Percentiles rank a stretch among this genome's conserved stretches.
Conservation (phyloP, 139 green algal genomes). For the Pleodorina starrii region DNA sequence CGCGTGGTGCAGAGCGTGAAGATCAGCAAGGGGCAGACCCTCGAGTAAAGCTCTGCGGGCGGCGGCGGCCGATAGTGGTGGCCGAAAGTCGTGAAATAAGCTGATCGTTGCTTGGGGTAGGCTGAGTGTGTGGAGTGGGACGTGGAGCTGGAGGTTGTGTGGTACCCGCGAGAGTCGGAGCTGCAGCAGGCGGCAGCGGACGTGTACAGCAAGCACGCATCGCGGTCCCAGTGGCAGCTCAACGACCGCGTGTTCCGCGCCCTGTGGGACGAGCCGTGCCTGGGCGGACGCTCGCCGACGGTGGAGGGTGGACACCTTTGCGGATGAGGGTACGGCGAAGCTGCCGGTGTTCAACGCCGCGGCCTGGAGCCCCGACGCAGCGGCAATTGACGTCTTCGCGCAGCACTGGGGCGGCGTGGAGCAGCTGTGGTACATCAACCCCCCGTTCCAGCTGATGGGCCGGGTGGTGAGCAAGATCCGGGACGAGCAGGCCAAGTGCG, state of each 20-base stretch:
- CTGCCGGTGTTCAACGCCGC: not conserved
- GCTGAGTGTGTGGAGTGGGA: not conserved
- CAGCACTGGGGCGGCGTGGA: not conserved
- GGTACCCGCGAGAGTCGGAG: not conserved
- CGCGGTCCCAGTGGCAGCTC: not conserved
- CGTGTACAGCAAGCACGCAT: not conserved
- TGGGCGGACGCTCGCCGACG: not conserved
- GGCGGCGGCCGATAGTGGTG: too few relatives aligned
- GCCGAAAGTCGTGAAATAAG: too few relatives aligned
- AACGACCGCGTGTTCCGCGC: not conserved
- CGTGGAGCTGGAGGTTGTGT: not conserved
- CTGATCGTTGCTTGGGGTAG: too few relatives aligned
- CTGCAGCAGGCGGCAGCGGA: slow-evolving; percentile 5
- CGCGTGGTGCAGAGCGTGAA: too few relatives aligned
- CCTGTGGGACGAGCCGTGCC: not conserved
- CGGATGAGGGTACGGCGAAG: not conserved
- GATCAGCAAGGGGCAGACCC: too few relatives aligned
- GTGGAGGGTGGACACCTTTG: slow-evolving; percentile 1
- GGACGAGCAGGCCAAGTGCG: not conserved
- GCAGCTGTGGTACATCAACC: slow-evolving; percentile 1
- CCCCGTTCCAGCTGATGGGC: not conserved
- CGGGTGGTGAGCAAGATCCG: not conserved
- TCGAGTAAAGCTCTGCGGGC: too few relatives aligned
- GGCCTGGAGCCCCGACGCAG: not conserved
- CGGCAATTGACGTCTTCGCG: not conserved